Evolutionary conservation across 2,329 filamentous ascomycete species (phyloP).

Genomic region (Pseudocercospora fuligena): DNA sequence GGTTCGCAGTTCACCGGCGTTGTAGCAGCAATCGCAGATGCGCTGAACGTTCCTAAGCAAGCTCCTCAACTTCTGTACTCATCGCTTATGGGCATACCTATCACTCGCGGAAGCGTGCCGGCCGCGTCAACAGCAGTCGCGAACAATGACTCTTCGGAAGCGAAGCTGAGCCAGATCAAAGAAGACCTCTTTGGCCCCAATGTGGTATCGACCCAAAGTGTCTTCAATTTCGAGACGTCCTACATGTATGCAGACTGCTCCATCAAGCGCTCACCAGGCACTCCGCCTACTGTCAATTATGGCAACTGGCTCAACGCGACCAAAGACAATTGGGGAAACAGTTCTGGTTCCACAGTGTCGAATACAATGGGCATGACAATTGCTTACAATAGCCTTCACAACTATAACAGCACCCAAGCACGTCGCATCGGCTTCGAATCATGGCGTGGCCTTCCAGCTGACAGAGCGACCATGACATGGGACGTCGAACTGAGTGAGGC

Average conservation of each 20-base stretch:
- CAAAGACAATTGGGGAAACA: not conserved
- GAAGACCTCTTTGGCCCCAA: not conserved
- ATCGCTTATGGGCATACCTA: not conserved
- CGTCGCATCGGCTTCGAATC: not conserved
- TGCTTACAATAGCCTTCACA: not conserved
- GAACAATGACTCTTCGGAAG: slow-evolving; percentile 3
- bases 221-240: not conserved
- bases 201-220: not conserved
- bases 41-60: not conserved
- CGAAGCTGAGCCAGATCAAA: slow-evolving; percentile 5
- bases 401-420: not conserved
- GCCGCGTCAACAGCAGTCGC: not conserved
- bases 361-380: not conserved
- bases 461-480: not conserved
- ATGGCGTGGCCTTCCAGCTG: not conserved
- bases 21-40: not conserved
- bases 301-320: not conserved
- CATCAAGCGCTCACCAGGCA: not conserved
- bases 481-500: not conserved
- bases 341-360: not conserved
- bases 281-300: not conserved
- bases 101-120: not conserved
- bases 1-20: not conserved
- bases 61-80: not conserved
- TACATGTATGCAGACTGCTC: not conserved